Conservation (phyloP, 495 filamentous ascomycete species). For the Aspergillus ellipticus region DNA sequence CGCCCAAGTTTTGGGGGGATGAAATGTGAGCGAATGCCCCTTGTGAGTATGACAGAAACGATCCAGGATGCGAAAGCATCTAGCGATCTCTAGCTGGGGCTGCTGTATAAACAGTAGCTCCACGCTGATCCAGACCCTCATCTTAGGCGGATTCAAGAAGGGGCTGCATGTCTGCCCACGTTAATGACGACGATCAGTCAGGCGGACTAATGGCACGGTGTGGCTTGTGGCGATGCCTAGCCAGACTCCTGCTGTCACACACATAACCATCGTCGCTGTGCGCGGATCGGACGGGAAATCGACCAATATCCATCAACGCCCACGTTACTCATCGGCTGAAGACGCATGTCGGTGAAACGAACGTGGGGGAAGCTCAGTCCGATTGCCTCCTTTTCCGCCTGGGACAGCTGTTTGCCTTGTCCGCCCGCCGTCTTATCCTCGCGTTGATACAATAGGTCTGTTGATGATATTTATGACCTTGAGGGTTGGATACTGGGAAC, state of each 20-base stretch:
- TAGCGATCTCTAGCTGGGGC: too few species aligned
- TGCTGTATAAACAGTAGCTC: neutral
- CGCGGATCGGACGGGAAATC: neutral
- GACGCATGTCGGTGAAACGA: neutral
- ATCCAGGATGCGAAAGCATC: too few species aligned
- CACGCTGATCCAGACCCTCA: neutral
- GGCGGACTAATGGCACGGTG: neutral
- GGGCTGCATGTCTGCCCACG: neutral
- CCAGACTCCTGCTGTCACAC: neutral
- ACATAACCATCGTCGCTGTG: neutral
- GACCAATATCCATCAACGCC: neutral
- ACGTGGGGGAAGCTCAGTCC: neutral
- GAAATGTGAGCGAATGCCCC: neutral
- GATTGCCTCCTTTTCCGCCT: neutral
- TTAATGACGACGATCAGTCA: neutral
- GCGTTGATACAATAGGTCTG: neutral
- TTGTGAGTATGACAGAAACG: neutral
- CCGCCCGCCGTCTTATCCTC: neutral
- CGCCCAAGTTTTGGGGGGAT: neutral
- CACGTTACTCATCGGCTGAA: neutral
- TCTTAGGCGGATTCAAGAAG: neutral
- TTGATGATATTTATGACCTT: neutral
- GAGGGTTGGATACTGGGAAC: neutral
- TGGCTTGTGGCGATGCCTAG: neutral
- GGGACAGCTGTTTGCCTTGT: neutral